phyloP scores from a whole-genome alignment of 2,329 filamentous ascomycete species.

The Pyricularia grisea region DNA sequence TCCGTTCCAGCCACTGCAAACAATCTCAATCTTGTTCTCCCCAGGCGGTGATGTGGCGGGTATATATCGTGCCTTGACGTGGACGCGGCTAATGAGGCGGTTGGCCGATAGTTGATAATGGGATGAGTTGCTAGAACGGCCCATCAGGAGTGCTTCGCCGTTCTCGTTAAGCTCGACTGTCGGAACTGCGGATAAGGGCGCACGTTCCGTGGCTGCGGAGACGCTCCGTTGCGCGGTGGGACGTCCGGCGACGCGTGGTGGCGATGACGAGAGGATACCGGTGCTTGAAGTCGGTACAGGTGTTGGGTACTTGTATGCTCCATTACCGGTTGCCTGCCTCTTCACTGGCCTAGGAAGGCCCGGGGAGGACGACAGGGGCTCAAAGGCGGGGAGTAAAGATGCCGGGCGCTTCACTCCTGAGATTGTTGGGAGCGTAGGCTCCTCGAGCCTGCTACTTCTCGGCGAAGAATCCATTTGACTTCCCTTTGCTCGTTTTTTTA shows the following conservation, averaged over 20 bases:
- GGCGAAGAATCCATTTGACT: constrained; percentile 32
- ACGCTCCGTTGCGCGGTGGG: constrained; percentile 49
- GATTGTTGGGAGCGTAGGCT: constrained; percentile 24
- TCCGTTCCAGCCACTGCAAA: constrained; percentile 94
- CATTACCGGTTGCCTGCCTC: constrained; percentile 46
- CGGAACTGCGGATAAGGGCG: constrained; percentile 76
- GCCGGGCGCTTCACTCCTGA: constrained; percentile 51
- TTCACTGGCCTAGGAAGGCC: constrained; percentile 60
- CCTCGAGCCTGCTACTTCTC: constrained; percentile 14
- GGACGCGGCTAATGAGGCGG: constrained; percentile 84
- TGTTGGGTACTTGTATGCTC: constrained; percentile 72
- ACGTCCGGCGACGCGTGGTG: constrained; percentile 45
- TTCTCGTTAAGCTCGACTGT: constrained; percentile 70
- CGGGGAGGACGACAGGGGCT: constrained; percentile 70
- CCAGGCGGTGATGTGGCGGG: constrained; percentile 58
- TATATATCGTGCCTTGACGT: constrained; percentile 81
- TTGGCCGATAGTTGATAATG: constrained; percentile 90
- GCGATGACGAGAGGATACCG: constrained; percentile 80
- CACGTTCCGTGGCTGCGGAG: constrained; percentile 64
- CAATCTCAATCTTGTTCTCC: constrained; percentile 72
- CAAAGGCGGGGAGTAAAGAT: constrained; percentile 68
- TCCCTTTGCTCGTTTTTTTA: background rate
- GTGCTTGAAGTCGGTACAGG: constrained; percentile 91
- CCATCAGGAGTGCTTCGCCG: constrained; percentile 78
- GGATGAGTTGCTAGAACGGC: constrained; percentile 89